phyloP scores from a whole-genome alignment of 208 protist species.

The Entamoeba nuttalli region DNA sequence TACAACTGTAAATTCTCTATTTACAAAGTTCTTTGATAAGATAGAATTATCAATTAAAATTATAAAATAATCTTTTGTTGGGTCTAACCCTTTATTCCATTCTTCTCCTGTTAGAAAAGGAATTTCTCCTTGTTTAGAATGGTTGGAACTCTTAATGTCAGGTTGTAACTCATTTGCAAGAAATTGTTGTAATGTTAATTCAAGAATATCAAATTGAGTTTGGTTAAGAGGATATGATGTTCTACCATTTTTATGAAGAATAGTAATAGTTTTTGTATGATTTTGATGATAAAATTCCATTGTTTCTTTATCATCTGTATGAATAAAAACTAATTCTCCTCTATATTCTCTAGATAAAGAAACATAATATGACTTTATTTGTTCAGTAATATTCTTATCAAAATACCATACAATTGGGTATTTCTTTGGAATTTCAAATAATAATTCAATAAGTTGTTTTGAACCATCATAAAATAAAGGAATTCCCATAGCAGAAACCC shows the following conservation, averaged over 20 bases:
- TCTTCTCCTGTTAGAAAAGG: neutral
- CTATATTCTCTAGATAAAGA: neutral
- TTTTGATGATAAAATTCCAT: neutral
- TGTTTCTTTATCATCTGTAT: neutral
- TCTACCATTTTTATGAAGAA: neutral
- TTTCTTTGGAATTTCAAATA: neutral
- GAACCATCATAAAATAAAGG: neutral
- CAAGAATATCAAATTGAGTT: neutral
- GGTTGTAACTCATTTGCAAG: neutral
- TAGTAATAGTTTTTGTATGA: neutral
- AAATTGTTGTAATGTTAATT: neutral
- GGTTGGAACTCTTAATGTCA: neutral
- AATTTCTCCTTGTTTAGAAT: neutral
- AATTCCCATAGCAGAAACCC: neutral
- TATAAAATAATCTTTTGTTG: neutral
- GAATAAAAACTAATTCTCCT: neutral
- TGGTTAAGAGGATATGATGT: neutral
- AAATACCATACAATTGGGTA: neutral
- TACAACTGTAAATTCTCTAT: neutral
- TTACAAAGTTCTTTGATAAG: neutral
- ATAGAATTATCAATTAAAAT: neutral
- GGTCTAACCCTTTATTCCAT: neutral
- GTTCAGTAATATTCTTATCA: neutral
- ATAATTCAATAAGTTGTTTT: neutral
- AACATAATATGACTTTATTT: neutral